phyloP scores from a whole-genome alignment of 805 yeast species.

The Yamadazyma insecticola region DNA sequence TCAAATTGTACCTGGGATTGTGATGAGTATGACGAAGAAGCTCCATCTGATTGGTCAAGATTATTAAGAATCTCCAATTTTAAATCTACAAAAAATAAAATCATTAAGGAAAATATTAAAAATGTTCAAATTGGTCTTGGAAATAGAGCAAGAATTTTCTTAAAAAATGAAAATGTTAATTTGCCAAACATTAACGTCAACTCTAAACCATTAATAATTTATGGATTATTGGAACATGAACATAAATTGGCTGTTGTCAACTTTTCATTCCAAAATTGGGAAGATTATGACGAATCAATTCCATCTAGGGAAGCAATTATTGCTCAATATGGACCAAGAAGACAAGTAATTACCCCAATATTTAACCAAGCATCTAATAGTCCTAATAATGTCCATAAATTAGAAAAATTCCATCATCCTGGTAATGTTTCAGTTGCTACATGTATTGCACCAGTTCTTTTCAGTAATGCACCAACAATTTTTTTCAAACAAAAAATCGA shows the following conservation, averaged over 20 bases:
- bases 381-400: constrained; percentile 82
- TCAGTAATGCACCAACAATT: constrained; percentile 79
- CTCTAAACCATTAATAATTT: constrained; percentile 52
- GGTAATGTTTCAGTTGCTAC: constrained; percentile 72
- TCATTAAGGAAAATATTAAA: constrained; percentile 53
- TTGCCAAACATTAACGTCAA: constrained; percentile 2
- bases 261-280: constrained; percentile 82
- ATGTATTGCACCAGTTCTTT: constrained; percentile 79
- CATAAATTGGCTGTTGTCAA: constrained; percentile 81
- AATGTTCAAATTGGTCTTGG: constrained; percentile 51
- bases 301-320: constrained; percentile 76
- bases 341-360: constrained; percentile 76
- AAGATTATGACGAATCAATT: constrained; percentile 80
- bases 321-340: constrained; percentile 91
- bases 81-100: constrained; percentile 67
- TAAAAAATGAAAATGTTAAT: constrained; percentile 44
- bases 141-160: constrained; percentile 51
- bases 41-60: constrained; percentile 76
- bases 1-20: constrained; percentile 82
- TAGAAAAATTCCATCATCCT: constrained; percentile 76
- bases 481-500: constrained; percentile 61
- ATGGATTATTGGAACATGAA: constrained; percentile 78
- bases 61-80: constrained; percentile 71
- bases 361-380: constrained; percentile 76
- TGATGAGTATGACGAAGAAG: constrained; percentile 71